Conservation (phyloP, 2,329 filamentous ascomycete genomes). For the Colletotrichum liriopes region DNA sequence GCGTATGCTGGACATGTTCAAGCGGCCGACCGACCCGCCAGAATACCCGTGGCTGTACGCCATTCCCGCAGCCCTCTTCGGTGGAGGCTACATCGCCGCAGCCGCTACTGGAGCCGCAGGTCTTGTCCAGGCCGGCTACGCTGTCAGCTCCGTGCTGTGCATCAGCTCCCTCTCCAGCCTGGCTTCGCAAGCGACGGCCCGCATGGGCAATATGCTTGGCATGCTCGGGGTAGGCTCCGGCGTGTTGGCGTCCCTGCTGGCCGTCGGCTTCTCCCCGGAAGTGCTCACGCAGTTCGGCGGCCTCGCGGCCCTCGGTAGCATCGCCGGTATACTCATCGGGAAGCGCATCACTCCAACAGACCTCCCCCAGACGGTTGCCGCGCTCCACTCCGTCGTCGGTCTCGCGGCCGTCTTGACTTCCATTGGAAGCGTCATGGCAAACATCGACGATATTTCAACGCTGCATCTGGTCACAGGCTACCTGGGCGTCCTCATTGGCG, state of each 20-base stretch:
- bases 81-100: constrained; percentile 85
- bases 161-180: constrained; percentile 88
- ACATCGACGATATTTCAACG: constrained; percentile 73
- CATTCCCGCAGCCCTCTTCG: constrained; percentile 82
- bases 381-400: constrained; percentile 91
- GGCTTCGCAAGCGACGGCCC: constrained; percentile 85
- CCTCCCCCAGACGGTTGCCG: constrained; percentile 90
- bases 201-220: constrained; percentile 88
- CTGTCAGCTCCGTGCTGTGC: constrained; percentile 87
- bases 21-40: constrained; percentile 85
- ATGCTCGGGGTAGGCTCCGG: constrained; percentile 89
- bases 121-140: constrained; percentile 88
- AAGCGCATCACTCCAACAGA: constrained; percentile 90
- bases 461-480: constrained; percentile 90
- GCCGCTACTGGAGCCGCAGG: constrained; percentile 87
- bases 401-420: constrained; percentile 90
- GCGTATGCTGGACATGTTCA: constrained; percentile 94
- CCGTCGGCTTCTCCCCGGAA: constrained; percentile 85
- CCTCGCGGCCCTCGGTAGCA: constrained; percentile 79
- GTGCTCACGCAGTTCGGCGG: constrained; percentile 85
- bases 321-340: constrained; percentile 83
- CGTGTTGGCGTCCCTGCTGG: constrained; percentile 85
- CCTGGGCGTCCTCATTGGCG: constrained; percentile 87
- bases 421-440: constrained; percentile 83
- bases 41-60: constrained; percentile 93